These are phyloP conservation scores for Calocybe cyanea DNA, from an alignment of 768 basidiomycete genomes.

Conservation along the genomic window DNA sequence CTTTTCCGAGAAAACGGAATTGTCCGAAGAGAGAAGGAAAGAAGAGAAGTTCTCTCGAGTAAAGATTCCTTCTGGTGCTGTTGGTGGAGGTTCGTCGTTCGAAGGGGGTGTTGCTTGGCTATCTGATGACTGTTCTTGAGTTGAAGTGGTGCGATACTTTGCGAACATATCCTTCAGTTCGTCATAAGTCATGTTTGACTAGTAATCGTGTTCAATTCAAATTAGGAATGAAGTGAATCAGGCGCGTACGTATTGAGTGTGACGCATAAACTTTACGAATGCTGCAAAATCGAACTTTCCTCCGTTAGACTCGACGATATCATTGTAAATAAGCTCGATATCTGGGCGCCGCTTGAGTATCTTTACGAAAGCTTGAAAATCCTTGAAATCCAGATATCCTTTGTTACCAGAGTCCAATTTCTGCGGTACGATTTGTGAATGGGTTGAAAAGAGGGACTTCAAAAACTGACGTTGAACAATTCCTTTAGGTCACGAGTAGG, in stretches of 20 bases:
- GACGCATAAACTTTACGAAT: conserved; percentile 44
- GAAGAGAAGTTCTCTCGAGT: conserved; percentile 65
- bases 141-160: conserved; percentile 9
- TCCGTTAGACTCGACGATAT: conserved; percentile 25
- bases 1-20: conserved; percentile 41
- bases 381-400: conserved; percentile 68
- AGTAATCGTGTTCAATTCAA: background rate
- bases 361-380: conserved; percentile 82
- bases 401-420: conserved; percentile 55
- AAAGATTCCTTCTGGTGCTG: conserved; percentile 23
- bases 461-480: conserved; percentile 50
- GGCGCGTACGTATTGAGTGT: conserved; percentile 35
- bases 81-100: background rate
- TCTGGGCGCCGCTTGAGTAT: conserved; percentile 83
- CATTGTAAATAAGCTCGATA: conserved; percentile 59
- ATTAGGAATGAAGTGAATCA: background rate
- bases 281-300: conserved; percentile 38
- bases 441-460: too few species aligned
- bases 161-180: conserved; percentile 9
- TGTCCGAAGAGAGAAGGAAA: conserved; percentile 81
- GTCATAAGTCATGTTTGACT: conserved; percentile 5
- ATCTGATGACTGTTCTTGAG: background rate
- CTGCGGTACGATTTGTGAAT: conserved; percentile 29
- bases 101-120: background rate
- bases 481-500: conserved; percentile 48